phyloP scores from a whole-genome alignment of 2,329 filamentous ascomycete genomes.

The Fusarium nematophilum region DNA sequence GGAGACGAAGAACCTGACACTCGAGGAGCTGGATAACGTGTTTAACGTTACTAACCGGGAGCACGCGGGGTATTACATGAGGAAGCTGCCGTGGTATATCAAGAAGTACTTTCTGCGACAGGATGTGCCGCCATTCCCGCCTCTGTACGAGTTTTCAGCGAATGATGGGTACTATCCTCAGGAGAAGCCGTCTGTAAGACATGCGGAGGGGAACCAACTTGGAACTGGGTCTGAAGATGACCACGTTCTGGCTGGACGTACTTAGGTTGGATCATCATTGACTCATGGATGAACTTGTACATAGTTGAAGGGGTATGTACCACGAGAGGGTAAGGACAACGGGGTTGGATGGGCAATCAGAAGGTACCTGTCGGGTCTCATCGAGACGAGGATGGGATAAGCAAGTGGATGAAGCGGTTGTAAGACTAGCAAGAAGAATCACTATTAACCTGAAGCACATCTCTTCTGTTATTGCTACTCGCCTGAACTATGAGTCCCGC shows the following conservation, averaged over 20 bases:
- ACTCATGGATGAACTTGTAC: no score
- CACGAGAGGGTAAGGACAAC: no score
- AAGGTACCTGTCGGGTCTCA: no score
- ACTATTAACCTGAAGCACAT: no score
- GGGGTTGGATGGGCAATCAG: no score
- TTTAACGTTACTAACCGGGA: conserved; percentile 48
- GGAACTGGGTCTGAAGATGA: conserved; percentile 6
- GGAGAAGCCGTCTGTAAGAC: conserved; percentile 24
- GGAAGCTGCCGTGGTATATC: conserved; percentile 48
- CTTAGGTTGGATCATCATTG: no score
- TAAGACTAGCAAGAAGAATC: no score
- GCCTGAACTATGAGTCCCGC: no score
- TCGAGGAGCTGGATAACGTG: conserved; percentile 50
- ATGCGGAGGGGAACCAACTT: not conserved
- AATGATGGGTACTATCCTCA: conserved; percentile 32
- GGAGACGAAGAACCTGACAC: conserved; percentile 50
- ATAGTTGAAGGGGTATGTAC: no score
- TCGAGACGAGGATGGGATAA: no score
- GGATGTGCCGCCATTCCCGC: conserved; percentile 46
- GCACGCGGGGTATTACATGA: conserved; percentile 46
- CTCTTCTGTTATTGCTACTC: no score
- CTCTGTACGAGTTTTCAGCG: conserved; percentile 46
- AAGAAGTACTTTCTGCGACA: conserved; percentile 45
- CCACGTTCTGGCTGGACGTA: not conserved
- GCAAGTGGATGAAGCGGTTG: no score